These are phyloP conservation scores for Pseudogymnoascus sp. DNA, from an alignment of 2,329 filamentous ascomycete genomes.

Conservation along the genomic window DNA sequence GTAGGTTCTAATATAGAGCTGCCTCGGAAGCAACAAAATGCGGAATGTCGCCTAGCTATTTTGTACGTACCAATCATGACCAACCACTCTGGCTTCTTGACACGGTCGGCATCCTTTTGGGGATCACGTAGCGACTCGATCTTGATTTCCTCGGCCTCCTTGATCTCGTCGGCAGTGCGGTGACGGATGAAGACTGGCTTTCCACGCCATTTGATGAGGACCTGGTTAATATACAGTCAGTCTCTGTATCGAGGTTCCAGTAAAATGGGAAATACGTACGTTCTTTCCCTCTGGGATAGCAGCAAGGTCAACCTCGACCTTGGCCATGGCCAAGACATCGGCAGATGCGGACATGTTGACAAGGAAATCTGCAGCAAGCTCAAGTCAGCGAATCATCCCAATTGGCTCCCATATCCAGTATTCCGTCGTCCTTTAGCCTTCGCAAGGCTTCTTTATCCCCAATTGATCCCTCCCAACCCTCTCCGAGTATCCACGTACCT, in stretches of 20 bases:
- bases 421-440: neutral
- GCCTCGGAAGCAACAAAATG: neutral
- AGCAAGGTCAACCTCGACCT: conserved; percentile 93
- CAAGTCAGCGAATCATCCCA: conserved; percentile 20
- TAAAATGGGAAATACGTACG: conserved; percentile 47
- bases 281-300: conserved; percentile 99
- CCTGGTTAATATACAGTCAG: conserved; percentile 40
- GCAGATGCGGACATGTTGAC: conserved; percentile 99
- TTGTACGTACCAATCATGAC: conserved; percentile 78
- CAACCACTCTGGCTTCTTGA: conserved; percentile 97
- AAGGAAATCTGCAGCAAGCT: conserved; percentile 70
- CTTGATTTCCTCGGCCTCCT: conserved; percentile 85
- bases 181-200: conserved; percentile 99
- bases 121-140: conserved; percentile 82
- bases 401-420: conserved; percentile 15
- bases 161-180: conserved; percentile 87
- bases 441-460: neutral
- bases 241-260: neutral
- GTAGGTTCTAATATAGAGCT: conserved; percentile 20
- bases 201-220: conserved; percentile 99
- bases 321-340: conserved; percentile 97
- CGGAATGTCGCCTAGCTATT: neutral
- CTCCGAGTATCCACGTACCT: conserved; percentile 56
- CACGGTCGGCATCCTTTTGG: conserved; percentile 82
- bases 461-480: conserved; percentile 5